Evolutionary conservation across 345 rosid genomes (phyloP), one percentile per base, ranked within the genome.

Genomic region (Turnera subulata): DNA sequence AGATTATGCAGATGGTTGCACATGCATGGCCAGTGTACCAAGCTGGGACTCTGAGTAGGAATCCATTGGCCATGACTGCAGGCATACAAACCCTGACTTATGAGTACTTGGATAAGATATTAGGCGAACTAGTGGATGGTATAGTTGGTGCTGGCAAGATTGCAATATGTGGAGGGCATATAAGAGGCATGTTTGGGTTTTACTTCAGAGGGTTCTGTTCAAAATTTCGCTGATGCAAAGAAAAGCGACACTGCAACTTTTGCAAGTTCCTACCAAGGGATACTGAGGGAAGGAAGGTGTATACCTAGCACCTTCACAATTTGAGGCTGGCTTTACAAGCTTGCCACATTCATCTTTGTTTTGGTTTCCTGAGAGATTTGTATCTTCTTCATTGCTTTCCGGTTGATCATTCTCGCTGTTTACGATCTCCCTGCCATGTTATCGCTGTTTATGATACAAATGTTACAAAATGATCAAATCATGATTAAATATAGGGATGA

Each of bases 1-100:
- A 93, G 25, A 85, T 93, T 14, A 87, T 89, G 96, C 88, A 89
- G 75, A 84, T 87, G 97, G 97, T 90, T 67, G 97, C 99, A 40
- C 96, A 97, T 0, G 97, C 97, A 20, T 96, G 99, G 68, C 96
- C 97, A 6, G 84, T 93, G 96, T 93, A 93, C 76, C 95, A 93
- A 70, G 99, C 95, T 2, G 95, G 99, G 50, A 89, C 99, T 47
- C 81, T 87, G 73, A 89, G 99, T 50, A 95, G 99, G 61, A 89
- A 93, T 44, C 99, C 97, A 2, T 59, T 93, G 71, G 99, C 99
- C 12, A 89, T 89, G 97, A 85, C 97, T 0, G 95, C 96, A 0
- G 99, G 99, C 6, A 82, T 90, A 50, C 86, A 87, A 69, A 84
- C 91, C 11, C 80, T 90, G 18, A 84, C 82, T 16, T 90, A 93